Evolutionary conservation across 176 grass and related monocot species (phyloP), one percentile per base, ranked within the genome.

Genomic region (Aegilops tauschii): DNA sequence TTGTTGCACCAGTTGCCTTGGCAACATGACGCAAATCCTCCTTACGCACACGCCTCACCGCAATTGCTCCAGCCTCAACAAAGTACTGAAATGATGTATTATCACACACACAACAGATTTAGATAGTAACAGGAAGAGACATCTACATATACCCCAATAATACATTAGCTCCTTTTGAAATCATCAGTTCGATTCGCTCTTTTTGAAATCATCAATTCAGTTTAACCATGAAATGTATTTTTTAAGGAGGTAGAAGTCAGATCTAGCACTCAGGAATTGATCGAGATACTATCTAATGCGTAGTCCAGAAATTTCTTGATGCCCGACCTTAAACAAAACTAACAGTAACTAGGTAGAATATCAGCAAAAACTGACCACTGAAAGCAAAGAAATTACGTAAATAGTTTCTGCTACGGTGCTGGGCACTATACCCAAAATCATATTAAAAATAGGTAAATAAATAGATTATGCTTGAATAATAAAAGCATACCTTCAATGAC

Each of bases 21-120:
- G 95, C 95, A 83, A 95, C 93, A 90, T 98, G 93, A n/a, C 95
- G 89, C 79, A 98, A 86, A 78, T 95, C 95, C 61, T 98, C 91
- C 67, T 98, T 98, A 44, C 93, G 91, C 34, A 98, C 93, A 92
- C 91, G 95, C 76, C 93, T 98, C 34, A 98, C 95, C 25, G 95
- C 95, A 71, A 98, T 92, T 14, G 89, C 95, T 65, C 93, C 93
- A 93, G 91, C 91, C 88, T 95, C 93, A 34, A 95, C 95, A 75
- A 97, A 97, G 71, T 97, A 97, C 92, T 97, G 86, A 54, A 89
- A 92, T 79, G 35, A 44, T 12, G 39, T 84, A 42, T 42, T 42
- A 40, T 40, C 39, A 40, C 47, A 50, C 4, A 59, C 68, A 91
- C 37, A 72, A 1, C 25, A 44, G 5, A 80, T 65, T 91, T 30